Conservation (phyloP, 805 yeast genomes). For the Candida hungchunana region DNA sequence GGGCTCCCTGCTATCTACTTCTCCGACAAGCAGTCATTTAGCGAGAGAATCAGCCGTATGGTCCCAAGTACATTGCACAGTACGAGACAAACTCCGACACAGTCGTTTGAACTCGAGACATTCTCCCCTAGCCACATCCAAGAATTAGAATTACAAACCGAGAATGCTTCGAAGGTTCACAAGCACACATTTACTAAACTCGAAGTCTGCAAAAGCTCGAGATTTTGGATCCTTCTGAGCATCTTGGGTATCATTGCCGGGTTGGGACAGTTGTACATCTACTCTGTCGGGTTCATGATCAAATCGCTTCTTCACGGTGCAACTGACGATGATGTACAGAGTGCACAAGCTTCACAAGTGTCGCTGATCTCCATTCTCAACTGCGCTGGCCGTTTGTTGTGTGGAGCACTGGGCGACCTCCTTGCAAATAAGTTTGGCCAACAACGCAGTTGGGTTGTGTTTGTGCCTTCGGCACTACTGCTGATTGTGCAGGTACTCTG, state of each 20-base stretch:
- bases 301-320: conserved; percentile 35
- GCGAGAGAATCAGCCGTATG: too few species aligned
- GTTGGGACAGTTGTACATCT: conserved; percentile 70
- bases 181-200: conserved; percentile 6
- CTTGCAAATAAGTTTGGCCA: conserved; percentile 40
- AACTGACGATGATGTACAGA: conserved; percentile 31
- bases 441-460: conserved; percentile 51
- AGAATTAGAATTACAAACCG: not conserved
- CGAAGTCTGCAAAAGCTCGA: conserved; percentile 25
- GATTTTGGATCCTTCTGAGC: conserved; percentile 48
- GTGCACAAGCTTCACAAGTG: conserved; percentile 69
- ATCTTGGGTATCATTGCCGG: conserved; percentile 58
- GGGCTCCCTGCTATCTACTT: conserved; percentile 42
- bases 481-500: conserved; percentile 50
- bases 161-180: conserved; percentile 3
- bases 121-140: conserved; percentile 1
- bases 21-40: conserved; percentile 15
- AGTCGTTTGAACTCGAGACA: conserved; percentile 18
- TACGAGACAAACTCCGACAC: conserved; percentile 6
- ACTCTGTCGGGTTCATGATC: conserved; percentile 69
- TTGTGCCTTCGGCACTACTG: conserved; percentile 47
- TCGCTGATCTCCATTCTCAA: conserved; percentile 65
- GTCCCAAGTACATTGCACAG: conserved; percentile 1
- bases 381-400: conserved; percentile 57
- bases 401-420: conserved; percentile 65